Evolutionary conservation across 169 alveolate species (phyloP).

Genomic region (Eimeria acervulina): DNA sequence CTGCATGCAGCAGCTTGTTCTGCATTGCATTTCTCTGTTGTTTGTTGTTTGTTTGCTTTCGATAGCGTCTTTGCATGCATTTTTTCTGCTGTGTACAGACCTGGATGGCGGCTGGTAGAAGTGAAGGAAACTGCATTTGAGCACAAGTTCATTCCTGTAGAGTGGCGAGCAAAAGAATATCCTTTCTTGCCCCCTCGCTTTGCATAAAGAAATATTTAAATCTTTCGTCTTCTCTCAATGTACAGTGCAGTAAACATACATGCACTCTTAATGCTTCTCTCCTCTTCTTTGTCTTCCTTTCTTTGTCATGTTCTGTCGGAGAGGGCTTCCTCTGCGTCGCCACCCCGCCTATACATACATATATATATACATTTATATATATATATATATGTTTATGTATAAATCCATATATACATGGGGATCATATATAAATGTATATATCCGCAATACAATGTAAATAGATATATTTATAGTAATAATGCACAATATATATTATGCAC

Average conservation of each 20-base stretch:
- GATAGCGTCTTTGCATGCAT: not conserved
- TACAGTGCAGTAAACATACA: no score
- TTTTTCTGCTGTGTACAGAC: not conserved
- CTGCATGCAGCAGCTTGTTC: no score
- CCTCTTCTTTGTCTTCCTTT: no score
- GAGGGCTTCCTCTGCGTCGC: no score
- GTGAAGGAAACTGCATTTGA: not conserved
- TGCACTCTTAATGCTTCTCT: no score
- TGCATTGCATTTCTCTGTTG: not conserved
- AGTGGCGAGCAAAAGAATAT: slow-evolving; percentile 1
- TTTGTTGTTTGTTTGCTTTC: not conserved
- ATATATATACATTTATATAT: not conserved
- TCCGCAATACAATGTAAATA: no score
- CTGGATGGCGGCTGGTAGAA: slow-evolving; percentile 28
- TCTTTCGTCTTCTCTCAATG: not conserved
- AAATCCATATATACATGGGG: not conserved
- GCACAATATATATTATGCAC: no score
- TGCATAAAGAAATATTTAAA: not conserved
- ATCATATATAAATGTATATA: not conserved
- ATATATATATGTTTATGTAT: not conserved
- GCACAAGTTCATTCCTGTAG: not conserved
- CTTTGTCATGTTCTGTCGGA: no score
- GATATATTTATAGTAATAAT: no score
- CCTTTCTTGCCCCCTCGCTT: slow-evolving; percentile 31
- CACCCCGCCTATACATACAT: not conserved